Conservation (phyloP, 225 moss, liverwort and hornwort species). For the Asterella californica region DNA sequence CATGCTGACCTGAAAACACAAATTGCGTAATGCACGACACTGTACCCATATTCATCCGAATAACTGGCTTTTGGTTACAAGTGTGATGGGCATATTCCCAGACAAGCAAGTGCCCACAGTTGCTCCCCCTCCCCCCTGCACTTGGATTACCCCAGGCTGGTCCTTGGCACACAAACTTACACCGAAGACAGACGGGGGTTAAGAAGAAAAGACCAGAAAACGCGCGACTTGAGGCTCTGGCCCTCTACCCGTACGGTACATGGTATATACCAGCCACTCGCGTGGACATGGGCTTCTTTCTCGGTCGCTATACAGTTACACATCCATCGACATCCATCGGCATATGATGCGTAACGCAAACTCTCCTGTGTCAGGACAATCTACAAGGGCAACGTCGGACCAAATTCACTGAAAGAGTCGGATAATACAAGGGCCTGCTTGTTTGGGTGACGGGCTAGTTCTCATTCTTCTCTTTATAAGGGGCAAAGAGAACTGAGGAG, state of each 20-base stretch:
- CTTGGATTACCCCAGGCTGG: slow-evolving; percentile 7
- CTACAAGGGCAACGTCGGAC: slow-evolving; percentile 20
- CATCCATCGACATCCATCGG: background rate
- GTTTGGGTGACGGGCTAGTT: slow-evolving; percentile 39
- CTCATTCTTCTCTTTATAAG: slow-evolving; percentile 58
- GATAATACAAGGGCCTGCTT: slow-evolving; percentile 16
- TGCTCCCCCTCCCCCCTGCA: slow-evolving; percentile 4
- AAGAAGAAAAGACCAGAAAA: slow-evolving; percentile 18
- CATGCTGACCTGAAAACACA: background rate
- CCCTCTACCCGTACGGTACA: slow-evolving; percentile 5
- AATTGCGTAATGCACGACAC: background rate
- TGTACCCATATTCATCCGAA: slow-evolving; percentile 3
- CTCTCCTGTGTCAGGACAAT: slow-evolving; percentile 18
- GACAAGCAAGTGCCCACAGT: slow-evolving; percentile 2
- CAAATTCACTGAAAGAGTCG: slow-evolving; percentile 8
- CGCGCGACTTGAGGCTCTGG: slow-evolving; percentile 7
- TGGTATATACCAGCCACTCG: slow-evolving; percentile 15
- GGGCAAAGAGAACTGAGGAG: slow-evolving; percentile 90
- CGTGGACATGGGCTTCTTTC: slow-evolving; percentile 19
- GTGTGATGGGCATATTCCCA: slow-evolving; percentile 13
- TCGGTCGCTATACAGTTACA: slow-evolving; percentile 30
- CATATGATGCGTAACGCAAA: slow-evolving; percentile 24
- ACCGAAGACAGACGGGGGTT: slow-evolving; percentile 2
- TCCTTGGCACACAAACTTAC: slow-evolving; percentile 8
- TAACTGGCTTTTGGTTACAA: slow-evolving; percentile 15